phyloP scores from a whole-genome alignment of 78 protist species.

The Protostelium mycophagum region DNA sequence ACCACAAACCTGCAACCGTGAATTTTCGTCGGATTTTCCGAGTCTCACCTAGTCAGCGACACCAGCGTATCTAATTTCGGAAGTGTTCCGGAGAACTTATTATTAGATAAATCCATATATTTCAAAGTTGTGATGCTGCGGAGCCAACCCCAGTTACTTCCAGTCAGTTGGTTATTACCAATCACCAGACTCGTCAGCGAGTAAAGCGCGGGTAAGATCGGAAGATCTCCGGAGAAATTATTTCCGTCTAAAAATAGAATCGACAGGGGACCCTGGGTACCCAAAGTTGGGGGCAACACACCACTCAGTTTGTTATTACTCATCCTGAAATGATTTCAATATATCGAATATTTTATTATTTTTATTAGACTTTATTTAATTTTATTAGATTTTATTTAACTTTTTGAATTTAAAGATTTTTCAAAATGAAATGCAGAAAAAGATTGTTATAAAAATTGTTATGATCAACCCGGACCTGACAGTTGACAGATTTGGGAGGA shows the following conservation, averaged over 20 bases:
- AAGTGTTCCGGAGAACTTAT: neutral
- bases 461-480: too few species aligned
- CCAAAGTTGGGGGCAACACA: neutral
- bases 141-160: neutral
- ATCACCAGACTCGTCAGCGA: neutral
- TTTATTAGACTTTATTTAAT: too few species aligned
- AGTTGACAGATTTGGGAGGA: too few species aligned
- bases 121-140: neutral
- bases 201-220: neutral
- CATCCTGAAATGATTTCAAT: too few species aligned
- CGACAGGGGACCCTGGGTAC: neutral
- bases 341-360: too few species aligned
- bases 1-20: neutral
- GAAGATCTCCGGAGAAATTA: neutral
- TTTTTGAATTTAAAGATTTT: too few species aligned
- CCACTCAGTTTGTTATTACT: too few species aligned
- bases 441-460: too few species aligned
- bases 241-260: neutral
- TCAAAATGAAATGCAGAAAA: too few species aligned
- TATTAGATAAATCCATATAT: neutral
- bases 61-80: neutral
- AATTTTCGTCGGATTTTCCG: too few species aligned
- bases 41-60: neutral
- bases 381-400: too few species aligned
- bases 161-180: neutral